Conservation (phyloP, 176 grass and related monocot species). For the Cymbopogon citratus region DNA sequence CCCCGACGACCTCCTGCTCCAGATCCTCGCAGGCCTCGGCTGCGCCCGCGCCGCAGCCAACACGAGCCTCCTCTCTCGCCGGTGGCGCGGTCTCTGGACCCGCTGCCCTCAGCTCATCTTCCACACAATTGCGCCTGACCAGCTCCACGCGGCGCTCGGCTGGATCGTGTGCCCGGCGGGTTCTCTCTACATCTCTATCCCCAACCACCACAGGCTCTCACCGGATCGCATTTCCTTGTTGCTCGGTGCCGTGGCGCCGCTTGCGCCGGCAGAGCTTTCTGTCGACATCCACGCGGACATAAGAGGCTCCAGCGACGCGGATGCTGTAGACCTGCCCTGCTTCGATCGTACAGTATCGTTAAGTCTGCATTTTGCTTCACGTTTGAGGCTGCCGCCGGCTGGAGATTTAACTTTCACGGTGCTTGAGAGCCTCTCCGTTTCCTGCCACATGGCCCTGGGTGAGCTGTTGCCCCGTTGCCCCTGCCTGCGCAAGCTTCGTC, state of each 20-base stretch:
- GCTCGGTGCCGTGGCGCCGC: not conserved
- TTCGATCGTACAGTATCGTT: not conserved
- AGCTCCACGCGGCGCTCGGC: not conserved
- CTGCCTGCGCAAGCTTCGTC: not conserved
- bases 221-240: not conserved
- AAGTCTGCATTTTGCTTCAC: not conserved
- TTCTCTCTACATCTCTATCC: not conserved
- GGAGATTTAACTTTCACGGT: not conserved
- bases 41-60: not conserved
- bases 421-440: not conserved
- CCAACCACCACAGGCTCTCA: not conserved
- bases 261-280: not conserved
- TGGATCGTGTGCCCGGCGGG: not conserved
- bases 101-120: not conserved
- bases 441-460: not conserved
- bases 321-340: not conserved
- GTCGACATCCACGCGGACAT: too few relatives aligned
- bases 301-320: not conserved
- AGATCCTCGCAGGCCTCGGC: not conserved
- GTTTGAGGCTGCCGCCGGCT: not conserved
- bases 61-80: not conserved
- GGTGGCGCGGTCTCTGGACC: not conserved
- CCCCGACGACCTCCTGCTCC: not conserved
- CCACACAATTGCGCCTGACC: not conserved
- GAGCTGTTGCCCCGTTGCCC: not conserved